Evolutionary conservation across 345 rosid species (phyloP).

Genomic region (Hypericum androsaemum): DNA sequence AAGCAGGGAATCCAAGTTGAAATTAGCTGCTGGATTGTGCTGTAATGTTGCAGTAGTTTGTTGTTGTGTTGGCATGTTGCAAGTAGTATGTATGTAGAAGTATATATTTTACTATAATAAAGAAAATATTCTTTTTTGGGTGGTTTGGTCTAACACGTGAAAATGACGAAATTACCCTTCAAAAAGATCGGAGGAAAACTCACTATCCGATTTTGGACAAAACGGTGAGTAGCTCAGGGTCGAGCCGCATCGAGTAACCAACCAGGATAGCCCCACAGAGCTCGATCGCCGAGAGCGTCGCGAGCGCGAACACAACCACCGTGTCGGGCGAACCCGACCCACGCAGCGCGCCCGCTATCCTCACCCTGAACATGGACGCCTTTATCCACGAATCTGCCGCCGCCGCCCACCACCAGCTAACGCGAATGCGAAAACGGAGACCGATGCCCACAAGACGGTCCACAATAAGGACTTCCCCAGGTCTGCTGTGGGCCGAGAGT

Average conservation of each 20-base stretch:
- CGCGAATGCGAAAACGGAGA: slow-evolving; percentile 72
- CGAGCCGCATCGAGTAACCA: slow-evolving; percentile 93
- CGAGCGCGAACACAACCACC: slow-evolving; percentile 78
- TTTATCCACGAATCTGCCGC: slow-evolving; percentile 51
- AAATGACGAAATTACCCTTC: too few species aligned
- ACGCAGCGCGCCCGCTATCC: slow-evolving; percentile 51
- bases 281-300: slow-evolving; percentile 82
- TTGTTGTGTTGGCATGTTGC: too few species aligned
- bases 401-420: slow-evolving; percentile 66
- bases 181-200: too few species aligned
- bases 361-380: slow-evolving; percentile 70
- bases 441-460: slow-evolving; percentile 64
- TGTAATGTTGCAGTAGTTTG: too few species aligned
- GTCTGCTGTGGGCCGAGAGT: too few species aligned
- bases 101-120: too few species aligned
- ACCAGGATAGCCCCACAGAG: slow-evolving; percentile 96
- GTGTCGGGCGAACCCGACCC: slow-evolving; percentile 74
- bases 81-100: too few species aligned
- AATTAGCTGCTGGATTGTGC: too few species aligned
- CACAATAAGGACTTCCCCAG: slow-evolving; percentile 31
- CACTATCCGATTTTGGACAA: slow-evolving; percentile 65
- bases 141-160: too few species aligned
- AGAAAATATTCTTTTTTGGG: too few species aligned
- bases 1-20: too few species aligned
- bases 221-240: slow-evolving; percentile 43